Conservation (phyloP, 2,329 filamentous ascomycete genomes). For the Colletotrichum cereale region DNA sequence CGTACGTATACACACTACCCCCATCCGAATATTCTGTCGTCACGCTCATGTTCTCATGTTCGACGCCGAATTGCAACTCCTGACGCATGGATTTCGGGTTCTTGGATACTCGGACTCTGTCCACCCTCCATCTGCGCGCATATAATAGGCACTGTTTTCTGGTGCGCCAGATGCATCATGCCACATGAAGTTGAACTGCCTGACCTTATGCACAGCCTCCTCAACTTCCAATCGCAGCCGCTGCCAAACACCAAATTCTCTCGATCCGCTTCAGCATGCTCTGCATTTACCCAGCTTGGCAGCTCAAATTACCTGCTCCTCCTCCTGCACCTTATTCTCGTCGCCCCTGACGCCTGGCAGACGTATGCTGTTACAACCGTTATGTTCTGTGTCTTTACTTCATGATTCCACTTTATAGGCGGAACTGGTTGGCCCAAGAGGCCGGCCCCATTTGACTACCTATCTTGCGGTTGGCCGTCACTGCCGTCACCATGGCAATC, state of each 20-base stretch:
- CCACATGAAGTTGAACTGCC: not conserved
- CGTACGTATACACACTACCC: not conserved
- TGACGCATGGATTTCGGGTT: not conserved
- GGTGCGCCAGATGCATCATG: slow-evolving; percentile 20
- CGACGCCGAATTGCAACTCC: not conserved
- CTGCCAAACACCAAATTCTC: not conserved
- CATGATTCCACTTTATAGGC: not conserved
- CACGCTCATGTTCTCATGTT: not conserved
- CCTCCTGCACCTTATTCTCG: not conserved
- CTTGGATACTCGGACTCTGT: not conserved
- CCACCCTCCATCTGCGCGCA: not conserved
- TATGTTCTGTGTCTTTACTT: not conserved
- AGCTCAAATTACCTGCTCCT: not conserved
- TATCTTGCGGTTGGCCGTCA: not conserved
- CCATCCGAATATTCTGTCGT: not conserved
- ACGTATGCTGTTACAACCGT: not conserved
- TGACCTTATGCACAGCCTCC: slow-evolving; percentile 5
- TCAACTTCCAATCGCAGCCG: not conserved
- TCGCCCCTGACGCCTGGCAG: not conserved
- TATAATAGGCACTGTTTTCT: not conserved
- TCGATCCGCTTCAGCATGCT: not conserved
- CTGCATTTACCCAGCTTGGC: not conserved
- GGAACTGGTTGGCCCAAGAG: not conserved
- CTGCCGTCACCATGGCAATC: not conserved
- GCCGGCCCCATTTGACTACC: not conserved